Evolutionary conservation across 2,329 filamentous ascomycete species (phyloP), one percentile per base, ranked within the genome.

Genomic region (Aspergillus pseudoterreus): DNA sequence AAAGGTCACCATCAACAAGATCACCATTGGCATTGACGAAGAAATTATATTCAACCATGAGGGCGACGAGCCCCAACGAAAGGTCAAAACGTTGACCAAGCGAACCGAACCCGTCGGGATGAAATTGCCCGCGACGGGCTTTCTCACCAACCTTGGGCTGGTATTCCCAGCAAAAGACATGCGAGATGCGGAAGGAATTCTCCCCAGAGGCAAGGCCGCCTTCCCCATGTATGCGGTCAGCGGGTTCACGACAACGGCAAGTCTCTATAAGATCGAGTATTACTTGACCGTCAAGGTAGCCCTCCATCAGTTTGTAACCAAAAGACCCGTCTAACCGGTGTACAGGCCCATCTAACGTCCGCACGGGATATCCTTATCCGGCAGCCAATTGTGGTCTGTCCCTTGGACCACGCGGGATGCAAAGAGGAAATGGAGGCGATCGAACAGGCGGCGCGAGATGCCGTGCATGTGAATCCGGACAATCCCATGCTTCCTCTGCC

Each of bases 391-490:
- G 90, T 97, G 32, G 94, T 97, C 47, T 97, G 92, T 64, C 92
- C 94, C 0, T 84, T 96, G 56, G 94, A 99, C 66, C 90, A 96
- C 65, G 90, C 95, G 59, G 89, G 87, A 14, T 99, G 94, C 75
- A 96, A 95, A 71, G 92, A 96, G 68, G 94, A 97, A 74, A 96
- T 99, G 90, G 92, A 96, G 63, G 92, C 92, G 35, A 97, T 99
- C 57, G 92, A 96, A 67, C 90, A 96, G 72, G 89, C 94, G 0
- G 94, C 94, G 41, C 92, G 92, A 71, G 92, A 97, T 62, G 92
- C 94, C 2, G 87, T 89, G 14, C 84, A 88, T 55, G 86, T 97
- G 54, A 90, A 92, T 60, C 87, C 87, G 0, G 90, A 95, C 55
- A 94, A 94, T 62, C 94, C 92, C 0, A 92, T 95, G 86, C 74